phyloP scores from a whole-genome alignment of 768 basidiomycete genomes.

The Artomyces pyxidatus region DNA sequence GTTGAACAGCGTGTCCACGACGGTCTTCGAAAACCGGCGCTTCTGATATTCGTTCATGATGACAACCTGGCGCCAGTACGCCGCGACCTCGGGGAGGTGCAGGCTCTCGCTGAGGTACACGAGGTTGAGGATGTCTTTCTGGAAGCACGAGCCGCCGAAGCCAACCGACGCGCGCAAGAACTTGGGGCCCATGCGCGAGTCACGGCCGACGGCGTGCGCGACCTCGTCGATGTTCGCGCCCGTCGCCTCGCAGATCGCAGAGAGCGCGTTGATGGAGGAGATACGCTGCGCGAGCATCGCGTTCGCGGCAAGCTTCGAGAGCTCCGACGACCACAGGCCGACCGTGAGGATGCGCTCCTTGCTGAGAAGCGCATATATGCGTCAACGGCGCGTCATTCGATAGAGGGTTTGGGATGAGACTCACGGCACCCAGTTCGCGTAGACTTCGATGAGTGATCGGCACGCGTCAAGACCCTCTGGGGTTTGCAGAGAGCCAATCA shows the following conservation, averaged over 20 bases:
- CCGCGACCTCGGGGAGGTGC: slow-evolving; percentile 93
- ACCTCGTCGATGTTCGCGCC: slow-evolving; percentile 99
- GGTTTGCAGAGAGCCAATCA: slow-evolving; percentile 93
- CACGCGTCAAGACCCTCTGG: slow-evolving; percentile 80
- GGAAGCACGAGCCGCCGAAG: slow-evolving; percentile 98
- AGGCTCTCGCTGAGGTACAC: slow-evolving; percentile 94
- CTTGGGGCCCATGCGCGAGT: slow-evolving; percentile 87
- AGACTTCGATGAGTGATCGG: slow-evolving; percentile 66
- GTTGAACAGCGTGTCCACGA: slow-evolving; percentile 97
- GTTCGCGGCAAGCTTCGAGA: slow-evolving; percentile 97
- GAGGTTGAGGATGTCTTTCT: slow-evolving; percentile 98
- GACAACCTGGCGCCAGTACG: slow-evolving; percentile 96
- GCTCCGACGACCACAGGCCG: slow-evolving; percentile 97
- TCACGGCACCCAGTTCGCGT: slow-evolving; percentile 95
- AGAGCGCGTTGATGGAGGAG: slow-evolving; percentile 95
- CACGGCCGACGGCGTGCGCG: slow-evolving; percentile 86
- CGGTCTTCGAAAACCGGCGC: slow-evolving; percentile 87
- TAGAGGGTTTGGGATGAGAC: slow-evolving; percentile 32
- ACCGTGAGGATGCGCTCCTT: slow-evolving; percentile 80
- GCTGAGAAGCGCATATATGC: slow-evolving; percentile 28
- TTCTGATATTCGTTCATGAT: slow-evolving; percentile 99
- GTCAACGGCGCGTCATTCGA: too few relatives aligned
- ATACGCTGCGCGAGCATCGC: slow-evolving; percentile 99
- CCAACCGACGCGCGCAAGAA: slow-evolving; percentile 95
- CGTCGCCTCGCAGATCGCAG: slow-evolving; percentile 97